Base-by-base conservation (phyloP, 1,284 basidiomycete species). In the Pterulicium gracile region DNA sequence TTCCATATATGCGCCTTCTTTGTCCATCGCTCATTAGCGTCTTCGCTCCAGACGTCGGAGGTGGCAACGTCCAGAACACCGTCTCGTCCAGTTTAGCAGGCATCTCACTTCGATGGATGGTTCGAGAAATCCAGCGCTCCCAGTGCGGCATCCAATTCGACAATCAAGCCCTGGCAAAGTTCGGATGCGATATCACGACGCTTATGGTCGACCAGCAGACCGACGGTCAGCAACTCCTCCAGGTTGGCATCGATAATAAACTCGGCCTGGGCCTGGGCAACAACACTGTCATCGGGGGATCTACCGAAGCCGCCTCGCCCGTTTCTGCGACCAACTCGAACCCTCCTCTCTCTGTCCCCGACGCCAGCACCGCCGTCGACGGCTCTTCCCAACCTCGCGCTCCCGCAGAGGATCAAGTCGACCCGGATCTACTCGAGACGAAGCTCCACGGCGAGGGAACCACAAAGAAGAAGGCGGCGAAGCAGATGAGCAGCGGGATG, bases 41-140 rank as follows among this genome's bases (percentile, higher is more conserved):
- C 13, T 13, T 49, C 19, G 4, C 42, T 34, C 42, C 49, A 85
- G 84, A 88, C 55, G 65, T 88, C 24, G 84, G 85, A 5, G 84
- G 84, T 18, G 80, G 83, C 15, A 60, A 65, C 2, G 75, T 75
- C 1, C 32, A 51, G 0, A 73, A 84, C 52, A 56, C 56, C 3
- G 64, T 63, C 2, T 19, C 52, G 7, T 57, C 70, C 46, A 63
- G 61, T 21, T 68, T 88, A 3, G 63, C 75, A 0, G 68, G 81
- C 49, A 78, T 85, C 52, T 59, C 77, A n/a, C 63, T 87, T 20
- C 75, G 73, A 21, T 87, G 83, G 83, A 87, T 87, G 84, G 68
- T 87, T 40, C 72, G 73, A 47, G 66, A 78, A 49, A 62, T 70
- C 47, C 62, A 65, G 2, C 52, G 49, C 5, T 61, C 70, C 13